These are phyloP conservation scores for Erysimum pusillum DNA, from an alignment of 441 rosid genomes.

Conservation along the genomic window DNA sequence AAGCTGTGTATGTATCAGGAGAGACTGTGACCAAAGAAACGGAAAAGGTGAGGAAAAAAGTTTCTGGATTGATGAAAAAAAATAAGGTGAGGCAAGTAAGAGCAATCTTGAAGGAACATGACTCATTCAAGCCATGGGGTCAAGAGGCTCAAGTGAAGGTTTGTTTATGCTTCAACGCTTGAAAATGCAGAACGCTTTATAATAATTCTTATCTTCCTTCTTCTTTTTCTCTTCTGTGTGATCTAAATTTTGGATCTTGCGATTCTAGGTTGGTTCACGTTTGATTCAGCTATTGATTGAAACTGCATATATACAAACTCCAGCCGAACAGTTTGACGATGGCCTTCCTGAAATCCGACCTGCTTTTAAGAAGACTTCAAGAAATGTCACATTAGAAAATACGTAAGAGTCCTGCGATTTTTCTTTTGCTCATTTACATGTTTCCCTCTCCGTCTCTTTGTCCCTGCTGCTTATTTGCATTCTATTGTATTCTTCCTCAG, in stretches of 20 bases:
- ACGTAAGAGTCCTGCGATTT: conserved; percentile 56
- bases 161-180: conserved; percentile 41
- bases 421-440: conserved; percentile 34
- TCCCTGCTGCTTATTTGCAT: conserved; percentile 14
- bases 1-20: conserved; percentile 47
- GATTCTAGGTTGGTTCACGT: conserved; percentile 82
- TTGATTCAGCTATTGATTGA: conserved; percentile 86
- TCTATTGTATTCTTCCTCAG: conserved; percentile 51
- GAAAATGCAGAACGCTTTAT: conserved; percentile 12
- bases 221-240: conserved; percentile 22
- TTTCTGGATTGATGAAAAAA: conserved; percentile 67
- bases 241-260: conserved; percentile 42
- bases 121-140: conserved; percentile 83
- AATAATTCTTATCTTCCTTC: conserved; percentile 15
- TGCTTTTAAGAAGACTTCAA: conserved; percentile 79
- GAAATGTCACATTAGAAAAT: conserved; percentile 65
- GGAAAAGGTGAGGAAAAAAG: conserved; percentile 68
- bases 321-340: conserved; percentile 73
- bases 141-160: conserved; percentile 94
- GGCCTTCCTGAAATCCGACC: conserved; percentile 88
- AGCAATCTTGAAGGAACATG: conserved; percentile 65
- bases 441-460: conserved; percentile 15
- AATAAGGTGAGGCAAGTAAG: conserved; percentile 68
- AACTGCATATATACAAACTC: conserved; percentile 93
- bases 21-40: conserved; percentile 53